These are phyloP conservation scores for Kalanchoe fedtschenkoi DNA, from an alignment of 164 flowering plant species.

Conservation along the genomic window DNA sequence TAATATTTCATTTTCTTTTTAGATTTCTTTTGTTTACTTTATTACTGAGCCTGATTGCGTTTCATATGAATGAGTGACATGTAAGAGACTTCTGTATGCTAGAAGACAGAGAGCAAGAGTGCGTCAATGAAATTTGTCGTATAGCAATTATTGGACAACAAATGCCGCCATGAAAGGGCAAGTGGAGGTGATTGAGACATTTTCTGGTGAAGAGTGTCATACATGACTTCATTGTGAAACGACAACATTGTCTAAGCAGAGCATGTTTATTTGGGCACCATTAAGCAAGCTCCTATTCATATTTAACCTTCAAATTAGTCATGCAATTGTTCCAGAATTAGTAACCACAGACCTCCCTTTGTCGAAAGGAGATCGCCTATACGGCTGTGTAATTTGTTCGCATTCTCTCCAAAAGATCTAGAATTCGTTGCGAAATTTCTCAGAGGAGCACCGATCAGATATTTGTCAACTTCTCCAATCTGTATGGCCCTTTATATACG, in stretches of 20 bases:
- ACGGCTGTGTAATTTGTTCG: constrained; percentile 50
- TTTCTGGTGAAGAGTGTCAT: not conserved
- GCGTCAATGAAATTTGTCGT: not conserved
- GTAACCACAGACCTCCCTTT: too few relatives aligned
- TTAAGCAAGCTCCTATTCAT: too few relatives aligned
- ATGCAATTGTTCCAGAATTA: too few relatives aligned
- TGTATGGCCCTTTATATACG: constrained; percentile 91
- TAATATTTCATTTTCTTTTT: not conserved
- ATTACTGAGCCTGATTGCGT: not conserved
- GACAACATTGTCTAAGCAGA: not conserved
- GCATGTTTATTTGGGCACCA: too few relatives aligned
- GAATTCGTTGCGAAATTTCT: constrained; percentile 83
- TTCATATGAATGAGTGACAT: too few relatives aligned
- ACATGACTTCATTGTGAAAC: not conserved
- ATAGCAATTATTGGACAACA: not conserved
- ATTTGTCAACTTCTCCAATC: constrained; percentile 84
- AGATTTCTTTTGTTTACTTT: not conserved
- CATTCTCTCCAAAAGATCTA: constrained; percentile 79
- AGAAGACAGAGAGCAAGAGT: too few relatives aligned
- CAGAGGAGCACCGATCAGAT: constrained; percentile 74
- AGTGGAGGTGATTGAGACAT: not conserved
- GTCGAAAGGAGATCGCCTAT: too few relatives aligned
- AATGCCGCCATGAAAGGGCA: not conserved
- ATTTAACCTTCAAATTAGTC: too few relatives aligned
- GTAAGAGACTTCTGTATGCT: too few relatives aligned